Base-by-base conservation (phyloP, 306 rosid species). In the Quercus ilex region DNA sequence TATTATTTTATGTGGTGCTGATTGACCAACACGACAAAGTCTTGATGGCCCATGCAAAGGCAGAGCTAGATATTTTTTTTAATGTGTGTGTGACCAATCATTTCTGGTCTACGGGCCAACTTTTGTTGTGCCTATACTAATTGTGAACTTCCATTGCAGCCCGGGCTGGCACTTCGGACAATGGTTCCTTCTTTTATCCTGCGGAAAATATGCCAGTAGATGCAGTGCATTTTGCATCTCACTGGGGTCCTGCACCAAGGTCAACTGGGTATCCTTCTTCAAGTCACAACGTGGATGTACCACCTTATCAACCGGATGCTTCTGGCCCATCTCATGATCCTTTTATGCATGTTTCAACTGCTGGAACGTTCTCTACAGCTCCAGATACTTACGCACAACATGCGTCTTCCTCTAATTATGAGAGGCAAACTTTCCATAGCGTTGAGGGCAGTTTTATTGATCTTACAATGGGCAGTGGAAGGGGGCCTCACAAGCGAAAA, bases 401-500 rank as follows among this genome's bases (percentile, higher is more conserved):
- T 58, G 89, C 89, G 25, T 78, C 92, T 77, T 75, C 97, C 60
- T 88, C 97, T 60, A 90, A 63, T 81, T 87, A 87, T 82, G 97
- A 90, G 64, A 78, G 93, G 68, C 94, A 78, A 64, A 28, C 91
- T 74, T 91, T 89, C 81, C 92, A 84, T 55, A 86, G 84, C 13
- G 84, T 41, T 79, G 97, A 93, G 80, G 86, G 86, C 79, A 83
- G 90, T 80, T 88, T 85, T 74, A 79, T 83, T 79, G 98, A 93
- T 90, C 91, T 84, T 74, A 88, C 97, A 57, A 68, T 90, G 88
- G 91, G 89, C 79, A 93, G 75, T 25, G 97, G 90, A 80, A 86
- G 88, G 81, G 96, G 90, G 41, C 90, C 86, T 85, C 92, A 90
- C 87, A 93, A 93, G 86, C 85, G 97, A 1, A 93, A 93, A 87